A percentile compares a stretch with the other conserved stretches of the same genome.
These are phyloP conservation scores for Sporothrix dimorphospora DNA, from an alignment of 2,329 filamentous ascomycete genomes.

Conservation along the genomic window DNA sequence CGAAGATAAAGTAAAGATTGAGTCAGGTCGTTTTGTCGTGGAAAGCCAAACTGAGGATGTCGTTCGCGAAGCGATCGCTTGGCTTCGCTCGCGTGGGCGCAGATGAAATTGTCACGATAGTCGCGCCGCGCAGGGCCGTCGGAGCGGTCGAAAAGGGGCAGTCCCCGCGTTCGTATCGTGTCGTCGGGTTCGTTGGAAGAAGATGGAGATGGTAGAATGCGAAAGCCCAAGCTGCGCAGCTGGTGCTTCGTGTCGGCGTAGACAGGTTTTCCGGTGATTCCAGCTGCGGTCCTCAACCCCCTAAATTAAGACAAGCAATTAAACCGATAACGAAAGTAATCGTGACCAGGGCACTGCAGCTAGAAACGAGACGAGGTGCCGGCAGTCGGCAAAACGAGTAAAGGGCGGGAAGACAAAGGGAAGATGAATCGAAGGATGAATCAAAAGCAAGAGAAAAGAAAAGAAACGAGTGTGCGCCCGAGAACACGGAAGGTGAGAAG, in stretches of 20 bases:
- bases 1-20: neutral
- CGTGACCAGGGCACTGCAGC: neutral
- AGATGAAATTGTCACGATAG: conserved; percentile 6
- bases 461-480: neutral
- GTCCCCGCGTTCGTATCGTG: neutral
- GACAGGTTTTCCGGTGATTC: neutral
- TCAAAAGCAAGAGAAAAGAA: neutral
- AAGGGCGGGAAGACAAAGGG: neutral
- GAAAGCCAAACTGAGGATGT: neutral
- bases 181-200: neutral
- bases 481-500: conserved; percentile 11
- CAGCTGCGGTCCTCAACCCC: conserved; percentile 13
- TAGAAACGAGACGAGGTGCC: conserved; percentile 1
- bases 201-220: neutral
- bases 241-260: neutral
- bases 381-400: neutral
- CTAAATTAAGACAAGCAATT: conserved; percentile 26
- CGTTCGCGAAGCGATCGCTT: neutral
- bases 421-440: neutral
- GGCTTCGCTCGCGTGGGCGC: neutral
- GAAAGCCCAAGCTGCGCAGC: neutral
- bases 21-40: neutral
- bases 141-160: neutral
- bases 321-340: conserved; percentile 19
- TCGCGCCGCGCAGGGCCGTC: conserved; percentile 5